These are phyloP conservation scores for Exobasidium rhododendri DNA, from an alignment of 1,284 basidiomycete genomes.

Conservation along the genomic window DNA sequence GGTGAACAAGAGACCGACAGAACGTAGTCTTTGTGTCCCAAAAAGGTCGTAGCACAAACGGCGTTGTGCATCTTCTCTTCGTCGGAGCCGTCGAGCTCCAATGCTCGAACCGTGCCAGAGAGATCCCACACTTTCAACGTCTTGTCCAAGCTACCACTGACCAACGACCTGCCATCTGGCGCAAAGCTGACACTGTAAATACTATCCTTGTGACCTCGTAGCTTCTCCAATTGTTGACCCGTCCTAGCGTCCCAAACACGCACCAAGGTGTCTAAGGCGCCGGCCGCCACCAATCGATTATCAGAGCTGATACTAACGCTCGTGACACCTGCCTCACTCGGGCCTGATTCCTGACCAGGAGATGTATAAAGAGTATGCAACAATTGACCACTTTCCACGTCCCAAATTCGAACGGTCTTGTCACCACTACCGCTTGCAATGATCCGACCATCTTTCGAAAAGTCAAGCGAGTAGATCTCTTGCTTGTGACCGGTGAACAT, in stretches of 20 bases:
- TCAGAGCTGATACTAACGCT: conserved; percentile 77
- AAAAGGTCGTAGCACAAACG: conserved; percentile 72
- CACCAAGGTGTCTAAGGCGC: conserved; percentile 76
- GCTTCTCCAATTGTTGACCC: conserved; percentile 69
- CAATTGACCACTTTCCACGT: conserved; percentile 64
- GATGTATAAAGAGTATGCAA: conserved; percentile 51
- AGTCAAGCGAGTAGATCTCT: conserved; percentile 84
- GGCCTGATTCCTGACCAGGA: conserved; percentile 58
- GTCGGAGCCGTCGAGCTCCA: conserved; percentile 30
- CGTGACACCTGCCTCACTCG: conserved; percentile 69
- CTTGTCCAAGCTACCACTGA: conserved; percentile 81
- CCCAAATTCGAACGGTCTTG: conserved; percentile 84
- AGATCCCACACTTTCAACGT: conserved; percentile 86
- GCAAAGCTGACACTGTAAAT: conserved; percentile 83
- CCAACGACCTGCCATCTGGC: conserved; percentile 72
- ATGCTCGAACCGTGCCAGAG: conserved; percentile 57
- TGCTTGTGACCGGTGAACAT: conserved; percentile 80
- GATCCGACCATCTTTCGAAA: conserved; percentile 73
- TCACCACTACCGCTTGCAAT: conserved; percentile 87
- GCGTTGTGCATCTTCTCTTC: conserved; percentile 52
- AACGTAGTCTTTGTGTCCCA: conserved; percentile 83
- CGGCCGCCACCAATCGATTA: conserved; percentile 75
- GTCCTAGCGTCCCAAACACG: conserved; percentile 79
- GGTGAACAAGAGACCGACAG: conserved; percentile 75
- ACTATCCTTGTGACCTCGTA: conserved; percentile 77